Conservation (phyloP, 805 yeast species). For the Clavispora phyllophila region DNA sequence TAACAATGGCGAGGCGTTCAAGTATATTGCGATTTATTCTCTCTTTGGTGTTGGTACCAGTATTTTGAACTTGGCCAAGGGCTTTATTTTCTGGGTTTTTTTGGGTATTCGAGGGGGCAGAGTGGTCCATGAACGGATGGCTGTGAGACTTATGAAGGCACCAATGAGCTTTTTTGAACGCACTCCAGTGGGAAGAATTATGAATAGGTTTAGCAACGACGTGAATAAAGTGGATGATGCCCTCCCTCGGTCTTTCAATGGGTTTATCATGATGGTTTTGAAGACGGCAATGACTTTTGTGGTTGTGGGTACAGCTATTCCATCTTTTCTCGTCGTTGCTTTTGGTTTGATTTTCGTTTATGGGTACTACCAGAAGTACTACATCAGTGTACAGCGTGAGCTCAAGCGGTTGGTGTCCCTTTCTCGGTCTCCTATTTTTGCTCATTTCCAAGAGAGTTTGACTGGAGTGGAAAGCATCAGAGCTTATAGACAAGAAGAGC, state of each 20-base stretch:
- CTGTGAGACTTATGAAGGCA: slow-evolving; percentile 45
- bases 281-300: slow-evolving; percentile 45
- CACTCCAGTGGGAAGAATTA: slow-evolving; percentile 62
- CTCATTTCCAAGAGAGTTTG: slow-evolving; percentile 77
- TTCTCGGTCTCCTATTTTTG: slow-evolving; percentile 71
- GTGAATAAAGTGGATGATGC: slow-evolving; percentile 51
- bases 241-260: slow-evolving; percentile 49
- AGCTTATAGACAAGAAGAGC: slow-evolving; percentile 63
- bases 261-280: slow-evolving; percentile 41
- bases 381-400: slow-evolving; percentile 69
- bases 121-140: slow-evolving; percentile 54
- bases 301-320: slow-evolving; percentile 51
- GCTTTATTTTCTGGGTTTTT: slow-evolving; percentile 45
- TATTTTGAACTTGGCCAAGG: slow-evolving; percentile 40
- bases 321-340: slow-evolving; percentile 47
- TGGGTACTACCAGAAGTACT: slow-evolving; percentile 64
- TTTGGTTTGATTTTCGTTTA: slow-evolving; percentile 50
- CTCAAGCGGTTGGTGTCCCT: slow-evolving; percentile 67
- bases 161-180: slow-evolving; percentile 69
- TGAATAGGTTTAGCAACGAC: slow-evolving; percentile 63
- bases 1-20: slow-evolving; percentile 36
- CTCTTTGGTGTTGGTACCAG: slow-evolving; percentile 51
- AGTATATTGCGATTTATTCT: slow-evolving; percentile 52
- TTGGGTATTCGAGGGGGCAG: slow-evolving; percentile 56
- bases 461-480: slow-evolving; percentile 73